Percentiles rank a stretch among this genome's conserved stretches.
phyloP scores from a whole-genome alignment of 2,329 filamentous ascomycete species.

The Emericellopsis atlantica region DNA sequence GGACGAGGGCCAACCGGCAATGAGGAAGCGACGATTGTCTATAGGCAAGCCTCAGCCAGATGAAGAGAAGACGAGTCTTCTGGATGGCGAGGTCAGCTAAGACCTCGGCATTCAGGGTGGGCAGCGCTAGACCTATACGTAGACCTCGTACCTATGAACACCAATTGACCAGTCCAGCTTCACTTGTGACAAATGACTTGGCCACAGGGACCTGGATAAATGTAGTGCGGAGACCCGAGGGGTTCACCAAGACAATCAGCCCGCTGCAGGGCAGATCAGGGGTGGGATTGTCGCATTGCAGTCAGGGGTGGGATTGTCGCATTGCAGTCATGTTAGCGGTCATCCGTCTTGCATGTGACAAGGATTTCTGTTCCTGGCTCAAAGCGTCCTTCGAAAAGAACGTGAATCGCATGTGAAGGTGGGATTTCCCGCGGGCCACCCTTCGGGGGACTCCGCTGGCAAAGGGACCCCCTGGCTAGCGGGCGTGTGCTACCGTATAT shows the following conservation, averaged over 20 bases:
- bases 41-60: neutral
- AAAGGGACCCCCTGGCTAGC: neutral
- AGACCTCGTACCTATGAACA: too few species aligned
- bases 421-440: neutral
- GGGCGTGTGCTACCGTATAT: constrained; percentile 5
- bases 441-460: neutral
- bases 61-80: neutral
- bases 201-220: too few species aligned
- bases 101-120: too few species aligned
- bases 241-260: too few species aligned
- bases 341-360: neutral
- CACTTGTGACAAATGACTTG: too few species aligned
- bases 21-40: neutral
- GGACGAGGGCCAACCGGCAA: constrained; percentile 2
- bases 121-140: too few species aligned
- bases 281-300: constrained; percentile 1
- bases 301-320: constrained; percentile 1
- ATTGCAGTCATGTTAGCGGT: neutral
- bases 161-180: too few species aligned
- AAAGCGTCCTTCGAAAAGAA: too few species aligned
- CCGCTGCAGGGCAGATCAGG: constrained; percentile 1
- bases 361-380: neutral
- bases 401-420: neutral
- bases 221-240: too few species aligned
- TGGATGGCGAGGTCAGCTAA: too few species aligned